A percentile compares a stretch with the other conserved stretches of the same genome.
These are phyloP conservation scores for Tulasnella sp. DNA, from an alignment of 768 basidiomycete genomes.

Conservation along the genomic window DNA sequence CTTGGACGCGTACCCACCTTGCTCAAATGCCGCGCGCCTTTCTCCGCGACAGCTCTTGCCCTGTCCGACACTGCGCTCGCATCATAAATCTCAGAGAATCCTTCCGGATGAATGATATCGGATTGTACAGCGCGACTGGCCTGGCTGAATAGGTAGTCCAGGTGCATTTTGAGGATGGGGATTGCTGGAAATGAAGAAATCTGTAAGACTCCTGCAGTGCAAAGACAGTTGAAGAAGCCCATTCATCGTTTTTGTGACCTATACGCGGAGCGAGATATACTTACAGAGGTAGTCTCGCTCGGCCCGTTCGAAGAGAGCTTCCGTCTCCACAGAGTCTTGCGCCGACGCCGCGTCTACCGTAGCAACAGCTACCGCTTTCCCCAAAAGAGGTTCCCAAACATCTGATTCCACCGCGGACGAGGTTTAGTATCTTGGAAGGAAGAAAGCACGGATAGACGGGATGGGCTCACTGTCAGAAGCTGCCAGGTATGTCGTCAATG, in stretches of 20 bases:
- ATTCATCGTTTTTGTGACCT: background rate
- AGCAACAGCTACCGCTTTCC: background rate
- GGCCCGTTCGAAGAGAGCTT: slow-evolving; percentile 13
- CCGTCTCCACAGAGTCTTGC: slow-evolving; percentile 5
- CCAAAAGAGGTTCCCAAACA: slow-evolving; percentile 16
- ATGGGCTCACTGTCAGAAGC: slow-evolving; percentile 10
- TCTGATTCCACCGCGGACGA: slow-evolving; percentile 1
- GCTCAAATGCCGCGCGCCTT: slow-evolving; percentile 52
- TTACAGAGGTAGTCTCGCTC: slow-evolving; percentile 17
- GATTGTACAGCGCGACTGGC: background rate
- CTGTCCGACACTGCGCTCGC: background rate
- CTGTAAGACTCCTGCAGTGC: background rate
- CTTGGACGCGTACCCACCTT: too few relatives aligned
- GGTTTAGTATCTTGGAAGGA: background rate
- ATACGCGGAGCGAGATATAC: background rate
- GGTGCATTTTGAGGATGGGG: slow-evolving; percentile 11
- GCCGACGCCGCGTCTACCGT: background rate
- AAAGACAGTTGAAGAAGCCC: background rate
- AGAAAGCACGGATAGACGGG: background rate
- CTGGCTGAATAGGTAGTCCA: background rate
- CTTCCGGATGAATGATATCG: background rate
- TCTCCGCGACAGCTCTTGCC: slow-evolving; percentile 32
- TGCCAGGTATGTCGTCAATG: slow-evolving; percentile 10
- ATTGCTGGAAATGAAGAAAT: slow-evolving; percentile 12
- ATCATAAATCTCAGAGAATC: slow-evolving; percentile 6